A percentile compares a stretch with the other conserved stretches of the same genome.
Evolutionary conservation across 1,284 basidiomycete species (phyloP).

Genomic region (Microbotryum silenes-acaulis): DNA sequence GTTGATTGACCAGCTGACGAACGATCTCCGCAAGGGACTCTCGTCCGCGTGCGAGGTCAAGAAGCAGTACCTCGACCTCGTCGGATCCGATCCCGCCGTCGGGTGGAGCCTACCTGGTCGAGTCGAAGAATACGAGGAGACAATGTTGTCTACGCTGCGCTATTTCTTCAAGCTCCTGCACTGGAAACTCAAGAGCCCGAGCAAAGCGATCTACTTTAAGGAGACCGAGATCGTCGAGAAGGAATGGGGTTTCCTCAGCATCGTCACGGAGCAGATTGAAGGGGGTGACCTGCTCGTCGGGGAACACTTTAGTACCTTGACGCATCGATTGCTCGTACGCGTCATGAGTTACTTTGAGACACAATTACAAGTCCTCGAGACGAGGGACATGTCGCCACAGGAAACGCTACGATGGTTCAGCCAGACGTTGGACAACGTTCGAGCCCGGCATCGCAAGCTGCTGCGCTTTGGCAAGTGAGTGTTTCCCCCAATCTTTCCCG

Average conservation of each 20-base stretch:
- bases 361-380: conserved; percentile 65
- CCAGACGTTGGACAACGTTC: conserved; percentile 88
- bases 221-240: conserved; percentile 95
- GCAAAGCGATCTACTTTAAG: conserved; percentile 87
- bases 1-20: conserved; percentile 91
- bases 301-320: conserved; percentile 83
- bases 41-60: conserved; percentile 91
- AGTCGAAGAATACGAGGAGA: conserved; percentile 67
- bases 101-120: conserved; percentile 77
- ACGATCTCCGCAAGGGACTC: conserved; percentile 85
- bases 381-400: conserved; percentile 59
- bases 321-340: conserved; percentile 80
- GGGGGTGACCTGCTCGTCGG: conserved; percentile 89
- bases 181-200: conserved; percentile 90
- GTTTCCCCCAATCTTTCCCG: conserved; percentile 18
- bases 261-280: conserved; percentile 78
- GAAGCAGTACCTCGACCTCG: conserved; percentile 81
- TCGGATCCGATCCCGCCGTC: conserved; percentile 71
- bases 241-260: conserved; percentile 92
- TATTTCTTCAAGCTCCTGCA: conserved; percentile 92
- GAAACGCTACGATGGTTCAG: conserved; percentile 83
- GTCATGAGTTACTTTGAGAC: conserved; percentile 90
- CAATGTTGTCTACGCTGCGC: conserved; percentile 76
- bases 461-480: conserved; percentile 80
- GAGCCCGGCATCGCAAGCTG: conserved; percentile 84